Base-by-base conservation (phyloP, 208 protist genomes). In the Trichomonas tenax region DNA sequence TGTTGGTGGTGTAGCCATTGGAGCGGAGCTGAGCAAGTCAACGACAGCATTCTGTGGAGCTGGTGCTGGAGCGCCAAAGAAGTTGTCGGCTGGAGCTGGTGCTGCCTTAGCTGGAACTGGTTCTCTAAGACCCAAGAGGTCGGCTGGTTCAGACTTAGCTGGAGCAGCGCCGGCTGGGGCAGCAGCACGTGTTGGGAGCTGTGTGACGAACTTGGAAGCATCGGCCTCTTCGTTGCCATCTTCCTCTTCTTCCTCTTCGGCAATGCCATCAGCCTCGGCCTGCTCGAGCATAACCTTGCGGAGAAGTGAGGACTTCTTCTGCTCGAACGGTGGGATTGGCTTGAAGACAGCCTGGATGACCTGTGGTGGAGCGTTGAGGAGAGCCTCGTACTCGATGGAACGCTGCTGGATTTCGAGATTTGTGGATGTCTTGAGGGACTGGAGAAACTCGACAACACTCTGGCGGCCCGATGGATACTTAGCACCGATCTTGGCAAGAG, bases 361-460 rank as follows among this genome's bases (percentile, higher is more conserved):
- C 21, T 46, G 31, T 81, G 88, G 49, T 86, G 15, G 0, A 0
- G 51, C 26, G 15, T 15, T 34, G 4, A 96, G 31, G 46, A 98
- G 97, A 14, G 97, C 97, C 15, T 98, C 46, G 97, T 99, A 99
- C 97, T 99, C 99, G 58, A 97, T 97, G 0, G 99, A 98, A 72
- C 99, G 98, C 97, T 99, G 99, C 97, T 99, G 99, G 82, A 99
- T 97, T 96, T 99, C 99, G 9, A 98, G 97, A 97, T 99, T 98
- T 8, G 99, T 98, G 48, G 41, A 49, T 10, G 23, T 41, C 15
- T 86, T 82, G 1, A 95, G 82, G 26, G 72, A 2, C 40, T 86
- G 41, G 46, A 95, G 63, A 45, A 96, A 84, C 15, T 90, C 93
- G 17, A 96, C 0, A 48, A 97, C 82, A 14, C 17, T 95, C 9